phyloP scores from a whole-genome alignment of 2,329 filamentous ascomycete genomes.

The Pyrenophora seminiperda region DNA sequence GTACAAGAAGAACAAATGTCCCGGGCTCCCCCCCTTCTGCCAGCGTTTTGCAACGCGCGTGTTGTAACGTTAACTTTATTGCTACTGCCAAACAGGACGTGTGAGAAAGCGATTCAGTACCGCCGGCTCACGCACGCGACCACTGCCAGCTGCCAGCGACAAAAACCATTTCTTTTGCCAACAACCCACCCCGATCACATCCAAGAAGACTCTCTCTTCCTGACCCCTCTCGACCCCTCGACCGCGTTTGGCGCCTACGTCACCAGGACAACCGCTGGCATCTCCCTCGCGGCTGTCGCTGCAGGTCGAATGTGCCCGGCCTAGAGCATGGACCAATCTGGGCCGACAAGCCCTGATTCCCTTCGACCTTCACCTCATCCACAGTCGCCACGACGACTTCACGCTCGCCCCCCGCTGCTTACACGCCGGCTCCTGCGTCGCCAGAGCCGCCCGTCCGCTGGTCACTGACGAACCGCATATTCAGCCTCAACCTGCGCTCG shows the following conservation, averaged over 20 bases:
- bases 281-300: conserved; percentile 4
- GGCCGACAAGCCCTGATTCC: conserved; percentile 17
- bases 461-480: conserved; percentile 51
- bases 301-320: conserved; percentile 13
- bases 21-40: not conserved
- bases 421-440: conserved; percentile 32
- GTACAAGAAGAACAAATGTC: conserved; percentile 21
- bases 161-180: not conserved
- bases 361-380: conserved; percentile 12
- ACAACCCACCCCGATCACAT: no score
- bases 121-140: not conserved
- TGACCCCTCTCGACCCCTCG: not conserved
- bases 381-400: conserved; percentile 33
- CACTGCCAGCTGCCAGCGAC: not conserved
- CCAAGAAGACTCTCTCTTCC: not conserved
- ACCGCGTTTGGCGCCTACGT: no score
- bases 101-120: conserved; percentile 5
- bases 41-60: not conserved
- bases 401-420: conserved; percentile 35
- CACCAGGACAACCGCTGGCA: not conserved
- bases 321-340: conserved; percentile 21
- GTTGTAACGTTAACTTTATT: conserved; percentile 5
- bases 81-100: not conserved
- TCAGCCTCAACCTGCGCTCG: conserved; percentile 42
- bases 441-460: conserved; percentile 41